Percentiles rank a stretch among this genome's conserved stretches.
Conservation (phyloP, 2,329 filamentous ascomycete species). For the Colletotrichum cereale region DNA sequence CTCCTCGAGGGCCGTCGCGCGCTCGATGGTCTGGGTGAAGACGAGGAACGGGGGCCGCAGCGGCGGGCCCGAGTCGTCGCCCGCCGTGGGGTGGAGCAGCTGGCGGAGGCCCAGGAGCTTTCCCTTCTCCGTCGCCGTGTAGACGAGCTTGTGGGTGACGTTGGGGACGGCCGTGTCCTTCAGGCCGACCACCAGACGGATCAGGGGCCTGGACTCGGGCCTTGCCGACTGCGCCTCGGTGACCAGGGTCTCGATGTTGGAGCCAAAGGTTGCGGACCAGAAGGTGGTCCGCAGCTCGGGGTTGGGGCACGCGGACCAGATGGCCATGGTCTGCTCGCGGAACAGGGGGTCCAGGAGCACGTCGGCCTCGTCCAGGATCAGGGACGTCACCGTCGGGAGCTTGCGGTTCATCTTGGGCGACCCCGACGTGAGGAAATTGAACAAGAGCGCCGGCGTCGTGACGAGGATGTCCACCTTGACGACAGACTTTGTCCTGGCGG, state of each 20-base stretch:
- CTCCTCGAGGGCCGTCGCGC: slow-evolving; percentile 86
- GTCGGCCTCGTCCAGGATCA: slow-evolving; percentile 94
- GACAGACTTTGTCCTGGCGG: slow-evolving; percentile 55
- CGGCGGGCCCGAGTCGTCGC: slow-evolving; percentile 65
- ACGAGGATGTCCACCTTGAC: slow-evolving; percentile 85
- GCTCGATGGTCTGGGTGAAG: slow-evolving; percentile 95
- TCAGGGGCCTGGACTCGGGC: slow-evolving; percentile 59
- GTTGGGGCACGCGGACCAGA: slow-evolving; percentile 85
- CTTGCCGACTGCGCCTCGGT: slow-evolving; percentile 74
- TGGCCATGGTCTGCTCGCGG: slow-evolving; percentile 84
- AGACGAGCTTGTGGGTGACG: slow-evolving; percentile 88
- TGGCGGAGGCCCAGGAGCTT: slow-evolving; percentile 94
- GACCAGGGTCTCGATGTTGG: slow-evolving; percentile 86
- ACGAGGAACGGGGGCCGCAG: slow-evolving; percentile 92
- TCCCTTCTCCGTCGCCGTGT: slow-evolving; percentile 92
- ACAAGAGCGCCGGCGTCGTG: slow-evolving; percentile 82
- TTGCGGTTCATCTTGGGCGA: slow-evolving; percentile 60
- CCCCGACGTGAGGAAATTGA: slow-evolving; percentile 70
- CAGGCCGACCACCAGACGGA: slow-evolving; percentile 93
- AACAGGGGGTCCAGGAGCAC: slow-evolving; percentile 93
- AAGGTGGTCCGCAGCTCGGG: slow-evolving; percentile 80
- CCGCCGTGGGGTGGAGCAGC: slow-evolving; percentile 81
- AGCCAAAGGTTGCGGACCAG: slow-evolving; percentile 98
- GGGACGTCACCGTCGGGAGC: slow-evolving; percentile 76
- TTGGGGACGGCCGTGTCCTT: slow-evolving; percentile 97